Evolutionary conservation across 352 stramenopile species (phyloP), one percentile per base, ranked within the genome.

Genomic region (Phytophthora colocasiae): DNA sequence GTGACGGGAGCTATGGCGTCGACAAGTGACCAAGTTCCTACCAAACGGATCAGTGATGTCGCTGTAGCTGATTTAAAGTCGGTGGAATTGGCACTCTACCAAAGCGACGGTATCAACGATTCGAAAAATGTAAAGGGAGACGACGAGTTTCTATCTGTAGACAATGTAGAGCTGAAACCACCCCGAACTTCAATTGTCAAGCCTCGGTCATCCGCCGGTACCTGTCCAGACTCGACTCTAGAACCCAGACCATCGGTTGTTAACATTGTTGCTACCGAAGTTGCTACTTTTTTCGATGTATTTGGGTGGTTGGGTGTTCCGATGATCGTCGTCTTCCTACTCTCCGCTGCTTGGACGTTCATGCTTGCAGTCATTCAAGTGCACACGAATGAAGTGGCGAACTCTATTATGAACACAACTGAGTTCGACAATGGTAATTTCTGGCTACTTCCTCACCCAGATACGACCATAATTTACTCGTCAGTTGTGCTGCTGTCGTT

Each of bases 391-490:
- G 17, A 66, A 19, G 53, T 75, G 6, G 72, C 76, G 2, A 85
- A 88, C 24, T 22, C 22, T 0, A 29, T 85, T 3, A 81, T 82
- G 76, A 62, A 71, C 4, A 85, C 76, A 2, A 47, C 54, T 14
- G 12, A 72, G 0, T 76, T 87, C 12, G 76, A 85, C 49, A 72
- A 71, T 14, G 73, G 78, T 19, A 64, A 80, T 36, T 84, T 87
- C 26, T 87, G 79, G 77, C 31, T 80, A 12, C 57, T 88, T 0
- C 63, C 70, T 1, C 43, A 73, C 10, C 55, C 68, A 4, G 54
- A 81, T 0, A 2, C 22, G 8, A 12, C 17, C 10, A 47, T 69
- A n/a, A 24, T 75, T 7, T 54, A 40, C 1, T 58, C 75, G 5
- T 46, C 65, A 1, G 41, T 66, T 2, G 41, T 66, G 1, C 31